Base-by-base conservation (phyloP, 805 yeast genomes). In the Yarrowia divulgata region DNA sequence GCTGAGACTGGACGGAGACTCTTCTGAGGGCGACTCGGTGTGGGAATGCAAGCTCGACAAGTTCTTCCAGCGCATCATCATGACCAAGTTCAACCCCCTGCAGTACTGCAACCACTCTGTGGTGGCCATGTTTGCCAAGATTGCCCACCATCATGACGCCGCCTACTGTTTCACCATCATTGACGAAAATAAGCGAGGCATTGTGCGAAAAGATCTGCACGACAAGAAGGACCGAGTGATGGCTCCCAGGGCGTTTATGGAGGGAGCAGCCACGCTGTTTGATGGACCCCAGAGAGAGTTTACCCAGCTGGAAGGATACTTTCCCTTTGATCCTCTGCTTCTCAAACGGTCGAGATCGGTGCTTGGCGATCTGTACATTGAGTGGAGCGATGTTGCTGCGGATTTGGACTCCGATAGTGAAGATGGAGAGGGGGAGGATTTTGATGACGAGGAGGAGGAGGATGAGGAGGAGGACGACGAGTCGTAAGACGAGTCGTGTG, bases 101-200 rank as follows among this genome's bases (percentile, higher is more conserved):
- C 91, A 92, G 77, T 94, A 88, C 81, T 92, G 97, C 79, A 94
- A 93, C 76, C 97, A 91, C 75, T 91, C 96, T 16, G 98, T 94
- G 58, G 97, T 93, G 71, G 84, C 88, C 70, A 94, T 93, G 83
- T 94, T 94, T 82, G 98, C 98, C 13, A 89, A 92, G 72, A 87
- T 95, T 50, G 91, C 98, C 3, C 96, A 94, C 74, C 88, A 88
- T 74, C 91, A 91, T 73, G 92, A 91, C 75, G 90, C 91, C 19
- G 96, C 96, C 66, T 94, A 93, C 79, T 94, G 98, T 78, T 94
- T 90, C 78, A 89, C 97, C 40, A 90, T 95, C 55, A 91, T 95
- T 71, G 98, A 94, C 74, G 91, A 90, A 75, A 94, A 93, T 79
- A 90, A 92, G 74, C 83, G 92, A 81, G 89, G 76, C 81, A 87